Conservation (phyloP, 2,329 filamentous ascomycete genomes). For the Sporothrix humicola region DNA sequence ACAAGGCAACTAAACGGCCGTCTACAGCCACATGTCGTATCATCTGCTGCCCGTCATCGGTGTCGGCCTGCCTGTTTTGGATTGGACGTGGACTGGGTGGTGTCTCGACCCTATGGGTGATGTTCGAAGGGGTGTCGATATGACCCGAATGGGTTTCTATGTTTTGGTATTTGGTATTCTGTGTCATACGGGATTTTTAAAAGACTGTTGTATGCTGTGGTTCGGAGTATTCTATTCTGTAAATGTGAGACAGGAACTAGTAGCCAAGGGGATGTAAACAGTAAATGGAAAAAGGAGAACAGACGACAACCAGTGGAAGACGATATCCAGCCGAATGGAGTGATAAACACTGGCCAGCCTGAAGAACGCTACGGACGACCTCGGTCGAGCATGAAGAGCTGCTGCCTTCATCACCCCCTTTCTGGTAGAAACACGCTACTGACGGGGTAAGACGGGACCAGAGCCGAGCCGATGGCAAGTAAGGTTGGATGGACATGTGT, state of each 20-base stretch:
- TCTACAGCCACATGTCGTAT: too few species aligned
- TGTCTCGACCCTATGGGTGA: too few species aligned
- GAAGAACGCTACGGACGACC: background rate
- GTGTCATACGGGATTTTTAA: background rate
- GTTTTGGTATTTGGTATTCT: background rate
- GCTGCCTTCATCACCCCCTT: too few species aligned
- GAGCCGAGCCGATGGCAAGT: background rate
- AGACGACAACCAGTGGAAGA: background rate
- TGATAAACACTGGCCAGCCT: too few species aligned
- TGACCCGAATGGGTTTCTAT: background rate
- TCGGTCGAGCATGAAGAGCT: background rate
- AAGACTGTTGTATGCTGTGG: background rate
- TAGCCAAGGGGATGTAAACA: too few species aligned
- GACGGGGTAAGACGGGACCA: background rate
- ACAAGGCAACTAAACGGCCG: too few species aligned
- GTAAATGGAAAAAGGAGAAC: background rate
- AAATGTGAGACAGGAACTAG: background rate
- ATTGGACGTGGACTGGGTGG: too few species aligned
- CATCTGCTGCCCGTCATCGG: too few species aligned
- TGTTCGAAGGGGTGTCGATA: too few species aligned
- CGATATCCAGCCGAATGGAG: background rate
- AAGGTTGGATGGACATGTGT: background rate
- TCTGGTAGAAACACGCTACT: background rate
- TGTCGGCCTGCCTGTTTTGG: too few species aligned
- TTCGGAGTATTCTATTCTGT: background rate